Base-by-base conservation (phyloP, 2,329 filamentous ascomycete species). In the Colletotrichum neosansevieriae region DNA sequence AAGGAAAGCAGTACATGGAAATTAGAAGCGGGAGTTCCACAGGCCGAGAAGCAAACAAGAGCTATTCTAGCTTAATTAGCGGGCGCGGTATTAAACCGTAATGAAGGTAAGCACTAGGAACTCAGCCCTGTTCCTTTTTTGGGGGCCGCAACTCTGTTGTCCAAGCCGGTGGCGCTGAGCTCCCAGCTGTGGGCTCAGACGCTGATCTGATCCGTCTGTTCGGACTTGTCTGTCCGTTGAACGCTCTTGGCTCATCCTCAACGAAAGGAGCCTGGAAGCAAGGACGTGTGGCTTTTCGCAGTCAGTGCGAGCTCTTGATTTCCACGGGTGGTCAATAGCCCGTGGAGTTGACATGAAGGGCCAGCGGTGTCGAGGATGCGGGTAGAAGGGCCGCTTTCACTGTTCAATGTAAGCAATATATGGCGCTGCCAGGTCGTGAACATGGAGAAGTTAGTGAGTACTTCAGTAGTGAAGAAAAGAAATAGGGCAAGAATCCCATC, bases 71-170 rank as follows among this genome's bases (percentile, higher is more conserved):
- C 38, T 11, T 61, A 13, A 17, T 29, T 29, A 53, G 40, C 47
- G 63, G 40, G 49, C 32, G 63, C 32, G 50, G 34, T 12, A 21
- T n/a, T n/a, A n/a, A 29, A 29, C 24, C 24, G 49, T 63, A 19
- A 67, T 17, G 42, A 58, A 17, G 17, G 53, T 68, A 68, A 68
- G 60, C 65, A 29, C 65, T 68, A 64, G 38, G 44, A n/a, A n/a
- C 53, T 68, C 60, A 64, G 65, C 60, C 65, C 53, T 64, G 64
- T 67, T 13, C 24, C 17, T 11, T 36, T 42, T 53, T 59, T n/a
- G n/a, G 51, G 60, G 21, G 21, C 21, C 21, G 21, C 21, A 21
- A n/a, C n/a, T n/a, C n/a, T n/a, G n/a, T n/a, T n/a, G n/a, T n/a
- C n/a, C n/a, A n/a, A n/a, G n/a, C n/a, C n/a, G n/a, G n/a, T n/a